phyloP scores from a whole-genome alignment of 108 stramenopile species.

The Nitzschia putrida region DNA sequence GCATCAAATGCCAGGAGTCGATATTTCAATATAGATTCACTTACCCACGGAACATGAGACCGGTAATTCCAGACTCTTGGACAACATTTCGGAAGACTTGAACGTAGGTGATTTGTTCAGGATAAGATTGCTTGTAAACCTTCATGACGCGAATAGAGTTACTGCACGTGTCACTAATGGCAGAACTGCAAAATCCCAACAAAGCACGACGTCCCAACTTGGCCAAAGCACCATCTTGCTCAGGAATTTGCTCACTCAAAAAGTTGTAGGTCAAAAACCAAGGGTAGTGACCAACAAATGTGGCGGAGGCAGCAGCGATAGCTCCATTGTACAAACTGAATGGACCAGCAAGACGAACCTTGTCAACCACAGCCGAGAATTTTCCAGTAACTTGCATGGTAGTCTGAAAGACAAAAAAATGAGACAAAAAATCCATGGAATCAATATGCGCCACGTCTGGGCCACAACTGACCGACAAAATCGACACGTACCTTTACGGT shows the following conservation, averaged over 20 bases:
- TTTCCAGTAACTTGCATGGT: slow-evolving; percentile 98
- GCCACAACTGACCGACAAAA: neutral
- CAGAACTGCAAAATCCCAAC: slow-evolving; percentile 92
- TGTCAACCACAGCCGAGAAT: slow-evolving; percentile 81
- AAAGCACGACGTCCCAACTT: slow-evolving; percentile 92
- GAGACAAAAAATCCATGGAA: slow-evolving; percentile 1
- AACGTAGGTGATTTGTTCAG: slow-evolving; percentile 85
- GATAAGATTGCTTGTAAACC: slow-evolving; percentile 96
- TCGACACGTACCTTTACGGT: slow-evolving; percentile 60
- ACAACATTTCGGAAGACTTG: slow-evolving; percentile 89
- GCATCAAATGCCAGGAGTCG: neutral
- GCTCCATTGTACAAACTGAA: slow-evolving; percentile 91
- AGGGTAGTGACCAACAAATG: slow-evolving; percentile 98
- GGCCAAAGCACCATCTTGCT: slow-evolving; percentile 78
- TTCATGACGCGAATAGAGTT: slow-evolving; percentile 98
- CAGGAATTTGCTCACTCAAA: slow-evolving; percentile 90
- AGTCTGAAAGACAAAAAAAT: slow-evolving; percentile 32
- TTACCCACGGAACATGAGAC: slow-evolving; percentile 92
- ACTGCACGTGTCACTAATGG: slow-evolving; percentile 92
- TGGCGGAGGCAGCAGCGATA: slow-evolving; percentile 92
- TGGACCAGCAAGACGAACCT: slow-evolving; percentile 87
- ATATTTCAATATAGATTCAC: neutral
- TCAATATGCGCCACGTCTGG: neutral
- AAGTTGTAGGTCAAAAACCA: slow-evolving; percentile 97
- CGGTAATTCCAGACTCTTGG: slow-evolving; percentile 83